phyloP scores from a whole-genome alignment of 148 eudicot genomes.

The Fallopia convolvulus region DNA sequence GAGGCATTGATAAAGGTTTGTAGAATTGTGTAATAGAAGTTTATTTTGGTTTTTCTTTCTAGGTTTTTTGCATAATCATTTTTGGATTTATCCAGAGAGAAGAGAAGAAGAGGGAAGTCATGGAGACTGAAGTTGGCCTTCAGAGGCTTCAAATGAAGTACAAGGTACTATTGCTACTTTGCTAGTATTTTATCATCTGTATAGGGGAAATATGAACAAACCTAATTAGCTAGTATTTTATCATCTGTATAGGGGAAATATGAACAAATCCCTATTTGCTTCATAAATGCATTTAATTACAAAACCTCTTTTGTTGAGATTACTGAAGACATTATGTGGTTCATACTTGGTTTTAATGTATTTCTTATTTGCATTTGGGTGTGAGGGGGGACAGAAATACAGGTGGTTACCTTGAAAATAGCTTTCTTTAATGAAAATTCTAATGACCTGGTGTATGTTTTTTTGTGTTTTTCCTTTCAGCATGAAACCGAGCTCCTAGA shows the following conservation, averaged over 20 bases:
- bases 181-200: neutral
- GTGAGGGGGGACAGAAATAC: no score
- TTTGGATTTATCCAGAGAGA: slow-evolving; percentile 59
- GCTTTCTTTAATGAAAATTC: neutral
- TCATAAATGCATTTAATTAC: neutral
- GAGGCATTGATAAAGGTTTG: slow-evolving; percentile 79
- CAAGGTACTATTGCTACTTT: slow-evolving; percentile 46
- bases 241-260: neutral
- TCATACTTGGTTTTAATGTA: neutral
- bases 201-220: neutral
- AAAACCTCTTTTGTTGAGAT: neutral
- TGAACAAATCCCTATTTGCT: neutral
- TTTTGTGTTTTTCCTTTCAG: slow-evolving; percentile 27
- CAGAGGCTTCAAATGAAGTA: slow-evolving; percentile 87
- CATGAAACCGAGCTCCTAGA: slow-evolving; percentile 83
- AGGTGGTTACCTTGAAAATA: neutral
- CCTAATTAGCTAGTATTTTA: neutral
- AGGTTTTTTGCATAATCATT: neutral
- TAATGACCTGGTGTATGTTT: neutral
- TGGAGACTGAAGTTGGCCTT: slow-evolving; percentile 84
- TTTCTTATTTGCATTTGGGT: neutral
- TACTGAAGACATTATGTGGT: neutral
- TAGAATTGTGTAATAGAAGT: neutral
- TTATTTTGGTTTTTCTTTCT: neutral
- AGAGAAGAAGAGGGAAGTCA: slow-evolving; percentile 91